These are phyloP conservation scores for Cordyceps farinosa DNA, from an alignment of 2,329 filamentous ascomycete species.

Conservation along the genomic window DNA sequence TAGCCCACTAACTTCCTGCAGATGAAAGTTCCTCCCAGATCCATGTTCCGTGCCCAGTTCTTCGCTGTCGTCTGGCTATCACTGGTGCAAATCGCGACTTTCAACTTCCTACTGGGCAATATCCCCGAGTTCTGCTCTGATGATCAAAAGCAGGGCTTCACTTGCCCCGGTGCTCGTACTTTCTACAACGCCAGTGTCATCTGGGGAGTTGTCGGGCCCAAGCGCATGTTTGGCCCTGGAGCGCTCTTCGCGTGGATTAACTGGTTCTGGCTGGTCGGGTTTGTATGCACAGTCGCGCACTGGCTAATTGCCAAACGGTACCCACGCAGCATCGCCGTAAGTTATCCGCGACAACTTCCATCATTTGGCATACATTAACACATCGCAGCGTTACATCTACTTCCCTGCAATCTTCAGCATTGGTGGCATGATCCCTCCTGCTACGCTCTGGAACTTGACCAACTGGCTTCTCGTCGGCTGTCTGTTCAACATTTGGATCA, in stretches of 20 bases:
- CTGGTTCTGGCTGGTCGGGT: slow-evolving; percentile 56
- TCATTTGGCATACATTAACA: neutral
- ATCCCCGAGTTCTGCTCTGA: slow-evolving; percentile 47
- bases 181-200: slow-evolving; percentile 57
- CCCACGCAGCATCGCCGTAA: slow-evolving; percentile 34
- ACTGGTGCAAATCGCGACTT: slow-evolving; percentile 28
- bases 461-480: slow-evolving; percentile 54
- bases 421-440: slow-evolving; percentile 48
- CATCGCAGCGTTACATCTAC: slow-evolving; percentile 44
- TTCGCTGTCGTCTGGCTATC: slow-evolving; percentile 32
- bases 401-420: slow-evolving; percentile 53
- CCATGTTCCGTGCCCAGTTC: slow-evolving; percentile 40
- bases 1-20: neutral
- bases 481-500: slow-evolving; percentile 53
- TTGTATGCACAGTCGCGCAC: slow-evolving; percentile 44
- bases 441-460: slow-evolving; percentile 53
- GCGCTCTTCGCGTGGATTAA: slow-evolving; percentile 45
- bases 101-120: slow-evolving; percentile 35
- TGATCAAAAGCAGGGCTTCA: slow-evolving; percentile 45
- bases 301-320: slow-evolving; percentile 46
- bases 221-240: slow-evolving; percentile 31
- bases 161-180: slow-evolving; percentile 50
- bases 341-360: neutral
- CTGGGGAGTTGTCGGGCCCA: slow-evolving; percentile 52
- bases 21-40: slow-evolving; percentile 46